Evolutionary conservation across 257 asterid genomes (phyloP).

Genomic region (Penstemon eatonii): DNA sequence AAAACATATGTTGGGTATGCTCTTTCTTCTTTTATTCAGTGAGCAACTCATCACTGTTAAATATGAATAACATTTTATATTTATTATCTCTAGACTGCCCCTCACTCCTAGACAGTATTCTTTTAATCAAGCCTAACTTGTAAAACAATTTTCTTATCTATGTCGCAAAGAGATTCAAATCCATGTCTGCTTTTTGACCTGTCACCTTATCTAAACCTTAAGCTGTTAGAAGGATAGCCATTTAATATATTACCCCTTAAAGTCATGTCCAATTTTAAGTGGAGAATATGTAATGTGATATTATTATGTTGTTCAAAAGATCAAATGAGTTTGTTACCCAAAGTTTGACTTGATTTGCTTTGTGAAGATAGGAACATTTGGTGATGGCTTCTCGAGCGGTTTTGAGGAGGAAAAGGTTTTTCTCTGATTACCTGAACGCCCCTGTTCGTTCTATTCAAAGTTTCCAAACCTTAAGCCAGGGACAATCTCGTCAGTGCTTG

Average conservation of each 20-base stretch:
- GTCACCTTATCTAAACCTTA: no score
- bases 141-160: no score
- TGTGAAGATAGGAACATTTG: slow-evolving; percentile 32
- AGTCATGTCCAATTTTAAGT: neutral
- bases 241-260: neutral
- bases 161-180: no score
- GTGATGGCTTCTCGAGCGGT: slow-evolving; percentile 71
- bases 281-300: slow-evolving; percentile 1
- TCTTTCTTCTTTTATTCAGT: no score
- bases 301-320: slow-evolving; percentile 21
- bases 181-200: no score
- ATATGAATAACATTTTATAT: no score
- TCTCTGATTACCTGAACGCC: slow-evolving; percentile 51
- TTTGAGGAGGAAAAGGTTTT: slow-evolving; percentile 54
- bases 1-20: no score
- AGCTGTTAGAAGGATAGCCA: no score
- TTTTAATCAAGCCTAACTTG: no score
- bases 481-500: slow-evolving; percentile 36
- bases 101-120: no score
- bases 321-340: slow-evolving; percentile 25
- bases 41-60: no score
- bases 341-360: slow-evolving; percentile 36
- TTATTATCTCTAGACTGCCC: no score
- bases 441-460: slow-evolving; percentile 43
- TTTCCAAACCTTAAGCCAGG: slow-evolving; percentile 37